Percentiles rank a stretch among this genome's conserved stretches.
phyloP scores from a whole-genome alignment of 108 stramenopile species.

The Chaetoceros tenuissimus region DNA sequence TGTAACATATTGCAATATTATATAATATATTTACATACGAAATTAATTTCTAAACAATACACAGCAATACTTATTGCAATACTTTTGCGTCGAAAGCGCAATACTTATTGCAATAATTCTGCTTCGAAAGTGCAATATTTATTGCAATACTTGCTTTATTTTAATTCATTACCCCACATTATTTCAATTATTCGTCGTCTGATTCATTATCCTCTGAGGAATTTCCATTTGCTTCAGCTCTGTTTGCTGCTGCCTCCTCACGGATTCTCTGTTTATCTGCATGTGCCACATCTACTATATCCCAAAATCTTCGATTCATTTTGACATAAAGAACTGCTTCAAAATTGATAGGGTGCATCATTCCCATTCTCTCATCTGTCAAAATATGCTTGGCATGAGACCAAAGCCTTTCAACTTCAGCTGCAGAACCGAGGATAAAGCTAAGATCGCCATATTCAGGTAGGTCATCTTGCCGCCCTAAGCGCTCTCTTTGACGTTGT shows the following conservation, averaged over 20 bases:
- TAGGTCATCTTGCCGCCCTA: neutral
- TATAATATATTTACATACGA: neutral
- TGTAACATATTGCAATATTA: neutral
- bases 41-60: neutral
- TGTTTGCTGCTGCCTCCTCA: neutral
- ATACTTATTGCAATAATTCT: neutral
- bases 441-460: neutral
- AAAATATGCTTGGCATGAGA: neutral
- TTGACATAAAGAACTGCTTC: neutral
- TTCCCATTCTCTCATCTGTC: neutral
- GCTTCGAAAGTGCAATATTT: neutral
- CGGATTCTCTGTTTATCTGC: neutral
- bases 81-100: neutral
- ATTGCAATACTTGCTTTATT: neutral
- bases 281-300: neutral
- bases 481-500: neutral
- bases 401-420: neutral
- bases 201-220: neutral
- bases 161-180: neutral
- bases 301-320: neutral
- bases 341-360: neutral
- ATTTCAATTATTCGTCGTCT: neutral
- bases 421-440: neutral
- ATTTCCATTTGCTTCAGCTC: neutral
- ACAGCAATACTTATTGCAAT: neutral